These are phyloP conservation scores for Saccharomycopsis sp. DNA, from an alignment of 805 yeast genomes.

Conservation along the genomic window DNA sequence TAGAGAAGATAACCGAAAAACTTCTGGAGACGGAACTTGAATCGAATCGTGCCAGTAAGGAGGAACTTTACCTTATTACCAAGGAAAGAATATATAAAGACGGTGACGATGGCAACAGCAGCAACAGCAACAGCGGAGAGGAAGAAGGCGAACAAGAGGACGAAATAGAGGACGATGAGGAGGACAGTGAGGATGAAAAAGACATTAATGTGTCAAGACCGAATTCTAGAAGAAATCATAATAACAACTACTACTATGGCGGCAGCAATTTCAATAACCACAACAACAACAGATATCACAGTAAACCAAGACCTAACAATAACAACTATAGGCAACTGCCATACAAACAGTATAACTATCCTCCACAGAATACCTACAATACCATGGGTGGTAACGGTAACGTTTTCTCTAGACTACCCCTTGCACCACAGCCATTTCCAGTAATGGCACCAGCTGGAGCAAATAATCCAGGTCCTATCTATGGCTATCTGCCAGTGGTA, in stretches of 20 bases:
- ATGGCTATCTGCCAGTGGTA: not conserved
- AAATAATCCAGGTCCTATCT: not conserved
- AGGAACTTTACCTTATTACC: slow-evolving; percentile 35
- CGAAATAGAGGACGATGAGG: not conserved
- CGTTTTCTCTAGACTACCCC: not conserved
- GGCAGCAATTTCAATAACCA: not conserved
- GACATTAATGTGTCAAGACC: not conserved
- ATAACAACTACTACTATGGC: not conserved
- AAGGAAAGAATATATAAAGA: slow-evolving; percentile 34
- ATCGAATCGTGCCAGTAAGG: slow-evolving; percentile 34
- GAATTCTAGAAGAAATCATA: not conserved
- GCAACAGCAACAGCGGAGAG: slow-evolving; percentile 24
- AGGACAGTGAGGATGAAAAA: not conserved
- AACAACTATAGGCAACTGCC: not conserved
- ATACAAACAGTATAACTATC: not conserved
- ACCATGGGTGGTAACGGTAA: not conserved
- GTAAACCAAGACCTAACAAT: not conserved
- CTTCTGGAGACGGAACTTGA: slow-evolving; percentile 22
- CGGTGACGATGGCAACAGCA: slow-evolving; percentile 28
- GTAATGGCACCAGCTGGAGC: not conserved
- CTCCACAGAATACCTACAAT: not conserved
- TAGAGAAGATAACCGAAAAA: slow-evolving; percentile 5
- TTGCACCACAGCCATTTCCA: not conserved
- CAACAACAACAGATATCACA: not conserved
- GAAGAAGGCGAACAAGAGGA: slow-evolving; percentile 16